phyloP scores from a whole-genome alignment of 306 rosid species.

The Gillenia trifoliata region DNA sequence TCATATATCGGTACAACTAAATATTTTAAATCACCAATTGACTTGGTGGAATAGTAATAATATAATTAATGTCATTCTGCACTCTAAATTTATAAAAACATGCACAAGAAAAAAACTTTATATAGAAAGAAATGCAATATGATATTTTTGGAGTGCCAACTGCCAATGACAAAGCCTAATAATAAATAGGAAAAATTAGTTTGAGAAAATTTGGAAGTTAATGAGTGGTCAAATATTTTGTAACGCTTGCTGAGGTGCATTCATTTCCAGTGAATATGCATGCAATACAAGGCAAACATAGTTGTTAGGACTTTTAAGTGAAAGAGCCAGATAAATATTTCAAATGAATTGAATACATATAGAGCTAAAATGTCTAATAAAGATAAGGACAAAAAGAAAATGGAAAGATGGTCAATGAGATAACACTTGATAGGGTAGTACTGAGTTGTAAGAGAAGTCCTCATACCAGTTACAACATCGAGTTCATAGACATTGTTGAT shows the following conservation, averaged over 20 bases:
- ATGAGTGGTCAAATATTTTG: neutral
- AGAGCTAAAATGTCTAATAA: neutral
- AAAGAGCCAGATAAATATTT: neutral
- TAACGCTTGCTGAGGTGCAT: neutral
- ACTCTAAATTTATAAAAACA: too few species aligned
- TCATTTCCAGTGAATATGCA: neutral
- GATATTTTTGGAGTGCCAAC: neutral
- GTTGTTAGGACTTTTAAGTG: neutral
- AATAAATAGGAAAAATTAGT: neutral
- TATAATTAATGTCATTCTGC: too few species aligned
- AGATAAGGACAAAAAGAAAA: neutral
- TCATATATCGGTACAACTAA: too few species aligned
- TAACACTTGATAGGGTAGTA: neutral
- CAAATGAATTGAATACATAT: neutral
- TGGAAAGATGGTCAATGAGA: neutral
- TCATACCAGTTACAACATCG: conserved; percentile 68
- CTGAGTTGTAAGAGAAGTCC: neutral
- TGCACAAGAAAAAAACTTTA: too few species aligned
- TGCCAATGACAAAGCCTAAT: neutral
- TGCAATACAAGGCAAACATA: neutral
- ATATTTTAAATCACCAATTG: too few species aligned
- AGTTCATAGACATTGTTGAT: conserved; percentile 64
- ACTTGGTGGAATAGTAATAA: too few species aligned
- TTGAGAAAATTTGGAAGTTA: neutral
- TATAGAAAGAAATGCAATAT: too few species aligned